These are phyloP conservation scores for Chalciporus sphaerocephalus DNA, from an alignment of 768 basidiomycete species.

Conservation along the genomic window DNA sequence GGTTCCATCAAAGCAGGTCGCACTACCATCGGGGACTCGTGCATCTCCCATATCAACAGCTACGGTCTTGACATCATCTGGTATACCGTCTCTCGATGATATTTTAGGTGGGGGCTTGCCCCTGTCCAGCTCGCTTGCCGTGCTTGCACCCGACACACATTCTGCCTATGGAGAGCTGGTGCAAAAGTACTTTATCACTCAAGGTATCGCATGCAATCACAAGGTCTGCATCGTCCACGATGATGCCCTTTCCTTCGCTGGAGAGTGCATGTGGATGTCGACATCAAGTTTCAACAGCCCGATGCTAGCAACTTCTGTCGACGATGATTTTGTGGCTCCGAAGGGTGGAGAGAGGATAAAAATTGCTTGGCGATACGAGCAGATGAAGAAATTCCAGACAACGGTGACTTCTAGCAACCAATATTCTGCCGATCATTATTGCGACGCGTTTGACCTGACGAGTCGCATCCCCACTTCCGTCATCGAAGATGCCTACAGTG, in stretches of 20 bases:
- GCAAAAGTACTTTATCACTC: slow-evolving; percentile 84
- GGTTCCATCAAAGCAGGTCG: slow-evolving; percentile 40
- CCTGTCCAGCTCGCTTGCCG: slow-evolving; percentile 65
- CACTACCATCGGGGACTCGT: slow-evolving; percentile 50
- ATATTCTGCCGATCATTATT: slow-evolving; percentile 59
- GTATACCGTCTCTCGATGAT: slow-evolving; percentile 91
- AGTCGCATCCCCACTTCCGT: slow-evolving; percentile 50
- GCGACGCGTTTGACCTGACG: slow-evolving; percentile 70
- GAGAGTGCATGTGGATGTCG: slow-evolving; percentile 80
- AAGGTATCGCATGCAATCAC: slow-evolving; percentile 76
- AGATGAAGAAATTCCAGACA: slow-evolving; percentile 89
- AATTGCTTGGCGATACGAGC: slow-evolving; percentile 97
- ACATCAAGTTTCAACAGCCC: slow-evolving; percentile 8
- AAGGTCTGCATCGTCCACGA: slow-evolving; percentile 62
- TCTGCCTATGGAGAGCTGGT: slow-evolving; percentile 82
- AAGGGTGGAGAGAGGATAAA: slow-evolving; percentile 64
- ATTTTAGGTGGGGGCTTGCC: slow-evolving; percentile 91
- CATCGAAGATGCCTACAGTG: slow-evolving; percentile 40
- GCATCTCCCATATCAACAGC: slow-evolving; percentile 52
- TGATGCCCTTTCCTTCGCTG: slow-evolving; percentile 52
- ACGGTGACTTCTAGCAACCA: slow-evolving; percentile 53
- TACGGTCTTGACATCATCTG: slow-evolving; percentile 70
- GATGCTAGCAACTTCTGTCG: slow-evolving; percentile 19
- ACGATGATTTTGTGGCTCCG: slow-evolving; percentile 34
- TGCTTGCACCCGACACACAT: slow-evolving; percentile 82